Evolutionary conservation across 2,329 filamentous ascomycete genomes (phyloP).

Genomic region (Sclerotinia trifoliorum): DNA sequence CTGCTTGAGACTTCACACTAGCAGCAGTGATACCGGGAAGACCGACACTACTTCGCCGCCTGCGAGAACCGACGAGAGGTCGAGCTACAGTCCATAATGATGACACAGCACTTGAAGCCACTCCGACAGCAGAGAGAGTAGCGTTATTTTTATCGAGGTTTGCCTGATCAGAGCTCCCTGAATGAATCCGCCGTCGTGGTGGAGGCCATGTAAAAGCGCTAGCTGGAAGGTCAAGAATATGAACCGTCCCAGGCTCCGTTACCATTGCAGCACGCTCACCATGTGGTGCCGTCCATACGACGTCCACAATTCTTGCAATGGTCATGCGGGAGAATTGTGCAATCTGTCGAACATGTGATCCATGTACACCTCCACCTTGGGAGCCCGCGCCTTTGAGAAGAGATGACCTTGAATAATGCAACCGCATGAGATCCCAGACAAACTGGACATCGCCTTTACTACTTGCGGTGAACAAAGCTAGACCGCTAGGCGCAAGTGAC

Average conservation of each 20-base stretch:
- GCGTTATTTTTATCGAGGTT: constrained; percentile 46
- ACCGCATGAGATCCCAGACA: constrained; percentile 74
- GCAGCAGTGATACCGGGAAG: constrained; percentile 35
- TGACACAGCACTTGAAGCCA: constrained; percentile 40
- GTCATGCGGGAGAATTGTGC: constrained; percentile 90
- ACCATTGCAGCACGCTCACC: constrained; percentile 84
- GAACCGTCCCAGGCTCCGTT: constrained; percentile 92
- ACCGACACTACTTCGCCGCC: constrained; percentile 38
- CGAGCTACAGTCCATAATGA: constrained; percentile 39
- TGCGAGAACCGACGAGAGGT: constrained; percentile 37
- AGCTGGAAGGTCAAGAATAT: constrained; percentile 82
- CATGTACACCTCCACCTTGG: constrained; percentile 42
- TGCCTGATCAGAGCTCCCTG: constrained; percentile 26
- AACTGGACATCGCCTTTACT: constrained; percentile 81
- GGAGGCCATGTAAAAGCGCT: constrained; percentile 81
- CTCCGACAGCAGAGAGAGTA: constrained; percentile 45
- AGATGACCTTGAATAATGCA: constrained; percentile 62
- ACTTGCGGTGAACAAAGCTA: constrained; percentile 75
- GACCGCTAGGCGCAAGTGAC: constrained; percentile 71
- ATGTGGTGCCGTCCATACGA: constrained; percentile 79
- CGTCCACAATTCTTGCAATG: constrained; percentile 84
- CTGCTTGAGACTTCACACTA: constrained; percentile 49
- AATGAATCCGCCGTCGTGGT: constrained; percentile 48
- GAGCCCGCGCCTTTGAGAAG: constrained; percentile 51
- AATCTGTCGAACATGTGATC: constrained; percentile 73